These are phyloP conservation scores for Aspergillus heteromorphus DNA, from an alignment of 495 filamentous ascomycete species.

Conservation along the genomic window DNA sequence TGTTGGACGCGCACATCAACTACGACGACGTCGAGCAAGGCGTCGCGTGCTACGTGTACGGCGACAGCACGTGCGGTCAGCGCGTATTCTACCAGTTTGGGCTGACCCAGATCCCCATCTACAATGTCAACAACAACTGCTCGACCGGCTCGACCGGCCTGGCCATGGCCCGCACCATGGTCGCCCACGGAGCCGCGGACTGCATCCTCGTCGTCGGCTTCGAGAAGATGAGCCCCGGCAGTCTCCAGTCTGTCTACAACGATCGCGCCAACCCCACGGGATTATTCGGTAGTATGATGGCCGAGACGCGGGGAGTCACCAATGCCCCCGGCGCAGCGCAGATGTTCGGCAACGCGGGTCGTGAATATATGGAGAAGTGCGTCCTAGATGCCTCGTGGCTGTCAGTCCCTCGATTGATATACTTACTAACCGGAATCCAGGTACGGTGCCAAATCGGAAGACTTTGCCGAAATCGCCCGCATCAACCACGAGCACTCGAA, in stretches of 20 bases:
- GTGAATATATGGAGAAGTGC: constrained; percentile 93
- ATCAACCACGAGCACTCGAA: constrained; percentile 88
- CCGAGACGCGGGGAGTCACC: constrained; percentile 67
- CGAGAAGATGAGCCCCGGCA: constrained; percentile 97
- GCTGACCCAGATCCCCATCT: constrained; percentile 91
- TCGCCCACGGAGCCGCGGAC: constrained; percentile 73
- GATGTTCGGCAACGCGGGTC: constrained; percentile 91
- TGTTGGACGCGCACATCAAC: constrained; percentile 90
- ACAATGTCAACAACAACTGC: constrained; percentile 99
- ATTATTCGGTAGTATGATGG: constrained; percentile 72
- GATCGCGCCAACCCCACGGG: constrained; percentile 74
- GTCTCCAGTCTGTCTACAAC: constrained; percentile 70
- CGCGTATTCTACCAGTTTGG: constrained; percentile 99
- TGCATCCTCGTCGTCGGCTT: constrained; percentile 90
- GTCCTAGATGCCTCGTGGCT: constrained; percentile 11
- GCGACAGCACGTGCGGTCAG: constrained; percentile 91
- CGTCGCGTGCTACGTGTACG: constrained; percentile 97
- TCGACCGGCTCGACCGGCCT: constrained; percentile 87
- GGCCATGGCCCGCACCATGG: constrained; percentile 74
- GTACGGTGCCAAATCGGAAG: constrained; percentile 75
- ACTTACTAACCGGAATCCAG: constrained; percentile 36
- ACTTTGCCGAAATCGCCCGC: constrained; percentile 95
- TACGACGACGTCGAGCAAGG: constrained; percentile 97
- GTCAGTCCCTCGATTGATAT: neutral
- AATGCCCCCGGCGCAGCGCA: constrained; percentile 83